These are phyloP conservation scores for Sinapis alba DNA, from an alignment of 441 rosid species.

Conservation along the genomic window DNA sequence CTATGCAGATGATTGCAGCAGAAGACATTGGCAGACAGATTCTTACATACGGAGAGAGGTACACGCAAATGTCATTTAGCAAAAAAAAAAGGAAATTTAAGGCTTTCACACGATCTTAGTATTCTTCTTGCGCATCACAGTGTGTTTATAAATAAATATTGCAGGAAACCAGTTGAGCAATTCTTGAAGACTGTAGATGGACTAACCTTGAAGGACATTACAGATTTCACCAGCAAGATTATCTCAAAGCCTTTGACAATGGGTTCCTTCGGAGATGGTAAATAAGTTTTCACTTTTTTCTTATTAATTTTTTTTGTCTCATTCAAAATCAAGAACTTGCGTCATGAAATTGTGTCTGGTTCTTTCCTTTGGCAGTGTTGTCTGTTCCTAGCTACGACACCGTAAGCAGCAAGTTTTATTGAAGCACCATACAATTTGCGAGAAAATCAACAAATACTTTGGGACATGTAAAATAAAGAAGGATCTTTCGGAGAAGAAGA, in stretches of 20 bases:
- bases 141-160: background rate
- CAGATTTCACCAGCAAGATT: conserved; percentile 56
- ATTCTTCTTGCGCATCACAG: background rate
- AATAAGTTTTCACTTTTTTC: background rate
- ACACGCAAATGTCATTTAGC: background rate
- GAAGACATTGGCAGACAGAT: conserved; percentile 92
- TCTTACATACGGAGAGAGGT: conserved; percentile 93
- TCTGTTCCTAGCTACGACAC: conserved; percentile 72
- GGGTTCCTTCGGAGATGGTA: conserved; percentile 92
- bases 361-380: conserved; percentile 48
- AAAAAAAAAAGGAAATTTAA: background rate
- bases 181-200: conserved; percentile 71
- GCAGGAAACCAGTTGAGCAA: conserved; percentile 80
- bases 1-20: conserved; percentile 66
- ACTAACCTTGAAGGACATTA: conserved; percentile 63
- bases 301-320: background rate
- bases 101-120: background rate
- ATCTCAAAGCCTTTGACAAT: conserved; percentile 80
- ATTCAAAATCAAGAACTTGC: background rate
- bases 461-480: conserved; percentile 32
- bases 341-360: background rate
- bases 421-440: conserved; percentile 6
- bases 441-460: conserved; percentile 22
- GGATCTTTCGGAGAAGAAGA: conserved; percentile 26
- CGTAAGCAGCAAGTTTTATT: conserved; percentile 58